A percentile compares a stretch with the other conserved stretches of the same genome.
Evolutionary conservation across 106 monocot species (phyloP).

Genomic region (Vanilla planifolia): DNA sequence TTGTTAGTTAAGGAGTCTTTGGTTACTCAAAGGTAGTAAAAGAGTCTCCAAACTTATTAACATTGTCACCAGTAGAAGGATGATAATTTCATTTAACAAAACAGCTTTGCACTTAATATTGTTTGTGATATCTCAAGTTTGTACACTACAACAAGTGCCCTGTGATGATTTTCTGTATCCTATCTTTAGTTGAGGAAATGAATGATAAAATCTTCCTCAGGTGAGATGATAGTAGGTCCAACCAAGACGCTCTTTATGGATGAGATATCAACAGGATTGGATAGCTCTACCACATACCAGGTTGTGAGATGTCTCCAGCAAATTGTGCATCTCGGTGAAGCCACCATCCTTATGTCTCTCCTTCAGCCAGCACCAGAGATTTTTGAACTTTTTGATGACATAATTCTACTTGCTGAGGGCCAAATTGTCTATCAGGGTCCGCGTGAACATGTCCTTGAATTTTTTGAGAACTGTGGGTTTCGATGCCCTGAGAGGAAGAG

Average conservation of each 20-base stretch:
- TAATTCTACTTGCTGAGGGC: conserved; percentile 16
- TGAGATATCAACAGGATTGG: conserved; percentile 98
- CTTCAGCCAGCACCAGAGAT: conserved; percentile 92
- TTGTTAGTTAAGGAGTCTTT: not conserved
- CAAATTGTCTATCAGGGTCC: conserved; percentile 58
- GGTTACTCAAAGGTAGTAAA: not conserved
- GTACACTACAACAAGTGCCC: no score
- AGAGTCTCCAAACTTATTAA: no score
- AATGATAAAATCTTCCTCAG: conserved; percentile 18
- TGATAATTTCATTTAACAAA: no score
- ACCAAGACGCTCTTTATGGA: conserved; percentile 85
- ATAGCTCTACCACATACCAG: conserved; percentile 82
- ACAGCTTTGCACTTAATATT: no score
- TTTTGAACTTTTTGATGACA: conserved; percentile 20
- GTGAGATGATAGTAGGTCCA: conserved; percentile 92
- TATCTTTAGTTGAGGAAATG: not conserved
- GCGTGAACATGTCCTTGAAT: conserved; percentile 30
- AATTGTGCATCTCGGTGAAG: conserved; percentile 63
- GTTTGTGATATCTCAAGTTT: no score
- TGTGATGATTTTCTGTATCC: no score
- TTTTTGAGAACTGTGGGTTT: conserved; percentile 79
- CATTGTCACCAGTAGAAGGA: no score
- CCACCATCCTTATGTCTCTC: conserved; percentile 68
- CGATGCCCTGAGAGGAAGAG: conserved; percentile 88
- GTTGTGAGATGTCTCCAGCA: conserved; percentile 78